Evolutionary conservation across 805 yeast genomes (phyloP).

Genomic region (Millerozyma acaciae): DNA sequence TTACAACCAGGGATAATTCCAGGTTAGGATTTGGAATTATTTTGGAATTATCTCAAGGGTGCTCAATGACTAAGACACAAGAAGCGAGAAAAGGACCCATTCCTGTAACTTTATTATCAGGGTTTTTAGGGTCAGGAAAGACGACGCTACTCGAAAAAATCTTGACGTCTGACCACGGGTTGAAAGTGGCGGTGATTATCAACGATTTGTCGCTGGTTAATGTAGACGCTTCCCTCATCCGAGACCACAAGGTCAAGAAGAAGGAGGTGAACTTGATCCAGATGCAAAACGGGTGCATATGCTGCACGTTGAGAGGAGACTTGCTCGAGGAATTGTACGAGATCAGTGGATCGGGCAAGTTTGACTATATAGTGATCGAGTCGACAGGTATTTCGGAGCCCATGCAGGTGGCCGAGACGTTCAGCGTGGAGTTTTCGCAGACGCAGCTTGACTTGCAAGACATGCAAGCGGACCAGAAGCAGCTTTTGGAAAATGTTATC

Average conservation of each 20-base stretch:
- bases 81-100: slow-evolving; percentile 30
- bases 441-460: slow-evolving; percentile 24
- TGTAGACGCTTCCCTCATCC: slow-evolving; percentile 40
- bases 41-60: no score
- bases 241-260: slow-evolving; percentile 35
- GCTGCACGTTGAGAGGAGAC: slow-evolving; percentile 47
- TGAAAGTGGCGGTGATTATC: slow-evolving; percentile 43
- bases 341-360: slow-evolving; percentile 30
- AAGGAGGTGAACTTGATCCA: slow-evolving; percentile 43
- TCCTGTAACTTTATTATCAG: slow-evolving; percentile 45
- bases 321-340: slow-evolving; percentile 39
- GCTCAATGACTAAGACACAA: no score
- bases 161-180: slow-evolving; percentile 35
- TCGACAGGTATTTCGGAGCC: slow-evolving; percentile 48
- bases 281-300: slow-evolving; percentile 46
- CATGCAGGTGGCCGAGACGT: slow-evolving; percentile 50
- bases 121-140: slow-evolving; percentile 46
- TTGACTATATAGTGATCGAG: slow-evolving; percentile 43
- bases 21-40: no score
- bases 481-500: slow-evolving; percentile 21
- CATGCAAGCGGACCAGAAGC: slow-evolving; percentile 11
- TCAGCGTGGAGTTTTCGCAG: slow-evolving; percentile 39
- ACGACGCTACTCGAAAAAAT: slow-evolving; percentile 45
- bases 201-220: slow-evolving; percentile 44
- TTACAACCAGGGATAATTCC: no score